Evolutionary conservation across 176 grass and related monocot species (phyloP).

Genomic region (Sorghum bicolor): Sorghum_bicolor_NCBIv3 NC_012870.2:2014501-2015000

Average conservation of each 20-base stretch:
- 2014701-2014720: not conserved
- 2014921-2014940: not conserved
- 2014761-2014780: slow-evolving; percentile 66
- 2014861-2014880: slow-evolving; percentile 68
- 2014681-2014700: slow-evolving; percentile 47
- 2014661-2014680: slow-evolving; percentile 51
- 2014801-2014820: slow-evolving; percentile 68
- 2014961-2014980: not conserved
- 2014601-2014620: slow-evolving; percentile 87
- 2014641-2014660: slow-evolving; percentile 74
- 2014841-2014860: slow-evolving; percentile 92
- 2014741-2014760: slow-evolving; percentile 20
- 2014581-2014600: slow-evolving; percentile 36
- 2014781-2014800: slow-evolving; percentile 75
- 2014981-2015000: not conserved
- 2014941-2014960: slow-evolving; percentile 18
- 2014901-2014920: slow-evolving; percentile 60
- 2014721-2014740: not conserved
- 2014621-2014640: slow-evolving; percentile 82
- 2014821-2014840: slow-evolving; percentile 77
- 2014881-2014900: slow-evolving; percentile 55
- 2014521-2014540: slow-evolving; percentile 19
- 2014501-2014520: slow-evolving; percentile 3
- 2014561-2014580: slow-evolving; percentile 21
- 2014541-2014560: slow-evolving; percentile 16